phyloP scores from a whole-genome alignment of 202 grass and related monocot species.

The Brachypodium distachyon region DNA sequence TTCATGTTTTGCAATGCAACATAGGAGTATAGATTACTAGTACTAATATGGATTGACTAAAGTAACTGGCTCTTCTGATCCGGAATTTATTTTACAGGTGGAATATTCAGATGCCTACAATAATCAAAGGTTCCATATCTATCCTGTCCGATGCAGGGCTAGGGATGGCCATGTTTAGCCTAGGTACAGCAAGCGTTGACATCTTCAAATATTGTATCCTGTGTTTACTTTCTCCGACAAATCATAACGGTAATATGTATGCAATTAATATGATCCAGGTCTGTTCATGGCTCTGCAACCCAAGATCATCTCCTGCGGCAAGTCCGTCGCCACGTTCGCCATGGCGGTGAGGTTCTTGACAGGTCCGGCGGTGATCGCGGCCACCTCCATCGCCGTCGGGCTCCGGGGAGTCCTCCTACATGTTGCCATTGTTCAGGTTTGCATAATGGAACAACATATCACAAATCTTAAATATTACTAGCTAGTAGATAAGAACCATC shows the following conservation, averaged over 20 bases:
- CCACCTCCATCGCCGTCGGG: slow-evolving; percentile 67
- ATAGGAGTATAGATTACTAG: no score
- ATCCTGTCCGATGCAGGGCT: slow-evolving; percentile 91
- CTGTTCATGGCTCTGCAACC: slow-evolving; percentile 98
- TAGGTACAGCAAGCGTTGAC: slow-evolving; percentile 42
- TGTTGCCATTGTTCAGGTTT: slow-evolving; percentile 88
- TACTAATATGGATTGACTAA: not conserved
- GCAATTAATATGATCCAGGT: slow-evolving; percentile 35
- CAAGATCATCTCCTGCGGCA: slow-evolving; percentile 88
- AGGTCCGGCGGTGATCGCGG: slow-evolving; percentile 72
- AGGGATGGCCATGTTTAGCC: slow-evolving; percentile 99
- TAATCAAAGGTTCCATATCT: slow-evolving; percentile 94
- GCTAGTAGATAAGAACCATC: not conserved
- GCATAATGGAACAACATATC: not conserved
- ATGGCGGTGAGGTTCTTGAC: slow-evolving; percentile 97
- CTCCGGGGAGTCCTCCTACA: slow-evolving; percentile 80
- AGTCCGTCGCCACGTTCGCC: slow-evolving; percentile 71
- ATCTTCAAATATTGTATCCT: not conserved
- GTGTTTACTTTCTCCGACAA: not conserved
- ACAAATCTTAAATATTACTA: not conserved
- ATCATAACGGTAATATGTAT: not conserved
- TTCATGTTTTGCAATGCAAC: not conserved
- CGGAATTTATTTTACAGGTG: slow-evolving; percentile 66
- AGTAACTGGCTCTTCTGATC: no score
- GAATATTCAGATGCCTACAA: slow-evolving; percentile 91